A percentile compares a stretch with the other conserved stretches of the same genome.
phyloP scores from a whole-genome alignment of 306 rosid species.

The Cicer judaicum region DNA sequence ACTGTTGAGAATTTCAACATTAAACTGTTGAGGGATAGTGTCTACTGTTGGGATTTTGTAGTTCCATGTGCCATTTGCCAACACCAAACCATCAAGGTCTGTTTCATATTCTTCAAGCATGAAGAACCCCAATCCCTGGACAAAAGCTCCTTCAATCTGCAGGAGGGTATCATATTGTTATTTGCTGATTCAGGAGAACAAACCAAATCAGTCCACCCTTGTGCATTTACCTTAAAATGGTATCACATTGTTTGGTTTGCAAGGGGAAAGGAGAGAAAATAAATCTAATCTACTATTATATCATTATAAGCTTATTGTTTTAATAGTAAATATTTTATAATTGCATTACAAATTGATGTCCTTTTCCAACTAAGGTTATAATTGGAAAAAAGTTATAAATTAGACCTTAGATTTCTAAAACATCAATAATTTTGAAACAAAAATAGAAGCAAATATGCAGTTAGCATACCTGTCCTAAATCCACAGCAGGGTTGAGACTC shows the following conservation, averaged over 20 bases:
- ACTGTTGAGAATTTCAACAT: slow-evolving; percentile 77
- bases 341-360: background rate
- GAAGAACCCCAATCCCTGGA: slow-evolving; percentile 90
- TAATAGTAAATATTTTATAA: background rate
- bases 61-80: slow-evolving; percentile 81
- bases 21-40: slow-evolving; percentile 80
- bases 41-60: slow-evolving; percentile 90
- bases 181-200: background rate
- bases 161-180: slow-evolving; percentile 36
- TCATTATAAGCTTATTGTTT: too few relatives aligned
- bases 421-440: background rate
- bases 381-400: background rate
- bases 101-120: slow-evolving; percentile 82
- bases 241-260: background rate
- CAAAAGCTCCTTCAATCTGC: slow-evolving; percentile 98
- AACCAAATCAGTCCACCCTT: background rate
- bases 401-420: background rate
- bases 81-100: slow-evolving; percentile 67
- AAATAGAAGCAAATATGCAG: background rate
- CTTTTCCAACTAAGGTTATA: background rate
- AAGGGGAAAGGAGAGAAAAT: background rate
- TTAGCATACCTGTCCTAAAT: slow-evolving; percentile 85
- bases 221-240: background rate
- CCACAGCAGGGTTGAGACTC: slow-evolving; percentile 97
- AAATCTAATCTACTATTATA: background rate